phyloP scores from a whole-genome alignment of 192 early-diverging fungal genomes.

The Rhizophagus prolifer region DNA sequence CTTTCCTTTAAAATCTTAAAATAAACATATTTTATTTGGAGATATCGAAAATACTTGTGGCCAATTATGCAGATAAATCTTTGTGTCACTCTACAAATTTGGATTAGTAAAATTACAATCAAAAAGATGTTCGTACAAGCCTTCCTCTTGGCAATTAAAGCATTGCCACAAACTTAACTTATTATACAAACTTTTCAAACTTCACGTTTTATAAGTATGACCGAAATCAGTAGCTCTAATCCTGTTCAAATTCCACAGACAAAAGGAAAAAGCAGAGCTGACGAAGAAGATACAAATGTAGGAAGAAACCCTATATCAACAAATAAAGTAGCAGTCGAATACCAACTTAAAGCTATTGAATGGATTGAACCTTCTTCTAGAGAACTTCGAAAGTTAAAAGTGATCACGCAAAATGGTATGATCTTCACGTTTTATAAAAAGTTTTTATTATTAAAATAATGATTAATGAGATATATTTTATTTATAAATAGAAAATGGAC shows the following conservation, averaged over 20 bases:
- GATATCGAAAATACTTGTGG: too few species aligned
- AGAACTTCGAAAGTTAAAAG: constrained; percentile 54
- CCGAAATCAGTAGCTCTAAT: not conserved
- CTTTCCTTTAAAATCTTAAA: too few species aligned
- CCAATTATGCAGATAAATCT: too few species aligned
- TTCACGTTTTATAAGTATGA: not conserved
- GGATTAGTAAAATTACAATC: too few species aligned
- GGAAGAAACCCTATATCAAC: not conserved
- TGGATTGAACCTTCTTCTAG: constrained; percentile 61
- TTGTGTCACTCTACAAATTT: too few species aligned
- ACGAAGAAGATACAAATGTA: constrained; percentile 1
- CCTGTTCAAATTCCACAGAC: not conserved
- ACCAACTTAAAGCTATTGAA: constrained; percentile 73
- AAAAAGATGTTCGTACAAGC: too few species aligned
- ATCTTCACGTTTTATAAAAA: not conserved
- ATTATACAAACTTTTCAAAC: too few species aligned
- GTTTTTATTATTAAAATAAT: not conserved
- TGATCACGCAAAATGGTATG: constrained; percentile 85
- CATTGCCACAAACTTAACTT: too few species aligned
- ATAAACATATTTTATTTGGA: too few species aligned
- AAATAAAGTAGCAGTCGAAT: constrained; percentile 40
- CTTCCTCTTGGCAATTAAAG: too few species aligned
- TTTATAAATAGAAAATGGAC: constrained; percentile 71
- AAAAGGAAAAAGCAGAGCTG: constrained; percentile 22
- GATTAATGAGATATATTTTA: not conserved